Percentiles rank a stretch among this genome's conserved stretches.
These are phyloP conservation scores for Mucor sp. DNA, from an alignment of 371 early-diverging fungal genomes.

Conservation along the genomic window DNA sequence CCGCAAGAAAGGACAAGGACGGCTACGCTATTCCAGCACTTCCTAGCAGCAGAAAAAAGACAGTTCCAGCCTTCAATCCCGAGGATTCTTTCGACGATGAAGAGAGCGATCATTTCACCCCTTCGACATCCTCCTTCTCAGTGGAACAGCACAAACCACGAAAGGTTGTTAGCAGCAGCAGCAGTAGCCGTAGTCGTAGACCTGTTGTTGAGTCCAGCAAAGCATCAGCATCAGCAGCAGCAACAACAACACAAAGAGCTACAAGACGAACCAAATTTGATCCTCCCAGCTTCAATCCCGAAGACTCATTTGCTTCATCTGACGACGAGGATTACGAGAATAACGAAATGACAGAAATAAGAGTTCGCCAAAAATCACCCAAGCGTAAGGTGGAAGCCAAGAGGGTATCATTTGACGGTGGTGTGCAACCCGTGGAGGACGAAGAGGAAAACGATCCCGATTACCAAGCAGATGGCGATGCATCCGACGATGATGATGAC, in stretches of 20 bases:
- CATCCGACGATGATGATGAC: slow-evolving; percentile 4
- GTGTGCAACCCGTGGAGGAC: neutral
- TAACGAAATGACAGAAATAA: neutral
- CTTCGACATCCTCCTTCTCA: neutral
- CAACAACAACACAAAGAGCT: neutral
- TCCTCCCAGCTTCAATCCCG: slow-evolving; percentile 9
- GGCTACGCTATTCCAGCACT: slow-evolving; percentile 14
- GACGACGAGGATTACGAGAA: slow-evolving; percentile 6
- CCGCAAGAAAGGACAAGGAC: slow-evolving; percentile 9
- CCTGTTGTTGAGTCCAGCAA: neutral
- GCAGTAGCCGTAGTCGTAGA: neutral
- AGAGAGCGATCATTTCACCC: neutral
- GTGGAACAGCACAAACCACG: neutral
- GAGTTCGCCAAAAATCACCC: neutral
- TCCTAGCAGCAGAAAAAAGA: neutral
- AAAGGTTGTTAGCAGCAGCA: neutral
- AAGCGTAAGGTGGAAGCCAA: neutral
- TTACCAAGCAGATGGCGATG: slow-evolving; percentile 11
- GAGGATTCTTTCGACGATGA: slow-evolving; percentile 11
- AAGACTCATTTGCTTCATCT: slow-evolving; percentile 20
- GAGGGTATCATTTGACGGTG: neutral
- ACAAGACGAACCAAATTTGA: neutral
- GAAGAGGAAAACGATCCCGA: slow-evolving; percentile 7
- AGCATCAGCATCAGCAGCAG: neutral
- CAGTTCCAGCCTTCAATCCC: neutral